Evolutionary conservation across 2,329 filamentous ascomycete genomes (phyloP).

Genomic region (Pseudophaeomoniella oleicola): DNA sequence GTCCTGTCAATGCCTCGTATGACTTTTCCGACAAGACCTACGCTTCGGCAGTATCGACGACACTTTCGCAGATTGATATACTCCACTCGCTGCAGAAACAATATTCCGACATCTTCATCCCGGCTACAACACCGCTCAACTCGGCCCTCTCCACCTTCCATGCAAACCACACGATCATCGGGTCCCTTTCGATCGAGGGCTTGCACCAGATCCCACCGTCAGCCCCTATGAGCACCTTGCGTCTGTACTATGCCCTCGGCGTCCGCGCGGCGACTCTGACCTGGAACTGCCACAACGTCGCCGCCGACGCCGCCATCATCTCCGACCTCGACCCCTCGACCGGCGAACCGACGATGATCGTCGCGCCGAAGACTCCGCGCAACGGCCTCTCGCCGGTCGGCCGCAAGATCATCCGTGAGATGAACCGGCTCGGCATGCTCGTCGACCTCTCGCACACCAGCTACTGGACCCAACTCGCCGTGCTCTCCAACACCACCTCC

Average conservation of each 20-base stretch:
- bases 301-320: conserved; percentile 68
- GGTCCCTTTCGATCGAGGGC: conserved; percentile 69
- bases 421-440: conserved; percentile 93
- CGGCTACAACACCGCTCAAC: conserved; percentile 39
- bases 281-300: conserved; percentile 86
- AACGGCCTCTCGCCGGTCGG: conserved; percentile 60
- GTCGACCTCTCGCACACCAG: conserved; percentile 73
- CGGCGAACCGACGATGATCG: conserved; percentile 18
- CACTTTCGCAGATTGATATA: conserved; percentile 62
- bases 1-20: conserved; percentile 50
- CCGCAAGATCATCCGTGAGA: conserved; percentile 58
- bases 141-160: conserved; percentile 49
- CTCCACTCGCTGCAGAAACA: conserved; percentile 46
- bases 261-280: conserved; percentile 81
- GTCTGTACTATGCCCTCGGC: conserved; percentile 61
- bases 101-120: conserved; percentile 50
- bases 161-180: conserved; percentile 49
- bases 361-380: conserved; percentile 25
- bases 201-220: conserved; percentile 88
- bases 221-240: conserved; percentile 49
- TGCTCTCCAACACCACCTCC: conserved; percentile 36
- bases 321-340: conserved; percentile 20
- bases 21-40: conserved; percentile 16
- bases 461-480: conserved; percentile 71
- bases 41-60: conserved; percentile 44